A percentile compares a stretch with the other conserved stretches of the same genome.
These are phyloP conservation scores for Fulvia fulva DNA, from an alignment of 2,329 filamentous ascomycete species.

Conservation along the genomic window DNA sequence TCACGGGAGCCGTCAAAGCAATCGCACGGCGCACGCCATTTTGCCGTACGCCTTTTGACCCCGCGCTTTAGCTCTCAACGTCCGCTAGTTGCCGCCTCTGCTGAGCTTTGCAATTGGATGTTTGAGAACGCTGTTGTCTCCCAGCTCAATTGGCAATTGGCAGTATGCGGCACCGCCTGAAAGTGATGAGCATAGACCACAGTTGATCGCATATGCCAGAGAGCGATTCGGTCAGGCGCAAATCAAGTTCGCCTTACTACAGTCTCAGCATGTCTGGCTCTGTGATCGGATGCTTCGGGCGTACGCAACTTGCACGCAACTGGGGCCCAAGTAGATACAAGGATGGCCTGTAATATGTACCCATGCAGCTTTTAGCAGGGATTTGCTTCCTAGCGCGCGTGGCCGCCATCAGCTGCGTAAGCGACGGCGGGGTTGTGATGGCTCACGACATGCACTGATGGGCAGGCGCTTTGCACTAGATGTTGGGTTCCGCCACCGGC, in stretches of 20 bases:
- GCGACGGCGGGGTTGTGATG: not conserved
- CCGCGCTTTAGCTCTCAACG: not conserved
- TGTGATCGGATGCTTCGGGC: not conserved
- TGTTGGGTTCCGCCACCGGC: no score
- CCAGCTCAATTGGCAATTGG: not conserved
- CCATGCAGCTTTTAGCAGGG: not conserved
- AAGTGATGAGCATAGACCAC: not conserved
- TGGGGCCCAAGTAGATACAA: not conserved
- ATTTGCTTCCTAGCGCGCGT: not conserved
- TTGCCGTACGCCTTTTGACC: not conserved
- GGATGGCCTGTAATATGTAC: not conserved
- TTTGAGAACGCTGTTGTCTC: not conserved
- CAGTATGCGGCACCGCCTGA: not conserved
- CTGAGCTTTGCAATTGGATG: not conserved
- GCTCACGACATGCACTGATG: not conserved
- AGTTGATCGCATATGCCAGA: not conserved
- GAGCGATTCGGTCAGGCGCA: no score
- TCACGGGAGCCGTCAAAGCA: not conserved
- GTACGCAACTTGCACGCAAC: not conserved
- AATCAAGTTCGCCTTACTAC: no score
- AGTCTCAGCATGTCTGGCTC: not conserved
- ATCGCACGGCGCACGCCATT: constrained; percentile 6
- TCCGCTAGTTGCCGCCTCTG: not conserved
- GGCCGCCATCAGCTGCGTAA: constrained; percentile 7
- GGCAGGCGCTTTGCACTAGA: not conserved